Evolutionary conservation across 495 filamentous ascomycete genomes (phyloP), one percentile per base, ranked within the genome.

Genomic region (Penicillium pulvis): DNA sequence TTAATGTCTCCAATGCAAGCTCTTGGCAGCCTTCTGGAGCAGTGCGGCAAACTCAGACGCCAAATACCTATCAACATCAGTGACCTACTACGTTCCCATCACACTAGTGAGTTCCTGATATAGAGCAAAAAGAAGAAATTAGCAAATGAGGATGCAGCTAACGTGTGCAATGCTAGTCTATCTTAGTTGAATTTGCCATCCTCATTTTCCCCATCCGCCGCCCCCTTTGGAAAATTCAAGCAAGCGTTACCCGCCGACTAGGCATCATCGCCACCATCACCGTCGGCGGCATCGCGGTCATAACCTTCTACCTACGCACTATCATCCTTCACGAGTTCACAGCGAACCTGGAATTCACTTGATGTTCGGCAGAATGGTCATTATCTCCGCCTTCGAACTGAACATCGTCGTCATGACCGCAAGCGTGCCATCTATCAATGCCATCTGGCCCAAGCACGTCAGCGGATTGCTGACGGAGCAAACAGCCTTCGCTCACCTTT

Each of bases 221-320:
- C 26, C n/a, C n/a, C n/a, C n/a, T n/a, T n/a, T n/a, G n/a, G n/a
- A n/a, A 48, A 9, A 48, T 48, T 19, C 46, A 48, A 48, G 46
- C 46, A 26, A 48, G 46, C 14, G 7, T 48, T 3, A 26, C 46
- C 26, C 46, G 46, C 23, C 46, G 46, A 30, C 46, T 48, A 19
- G 46, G 19, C 9, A 48, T 48, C 9, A 48, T 48, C 8, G 46
- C 19, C 20, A 48, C 46, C 8, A 28, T 48, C 20, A 48, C 46
- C 46, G 19, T 30, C 20, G 46, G 3, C 23, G 46, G 19, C 9
- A 48, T 48, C 46, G 46, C 46, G 9, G 46, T 48, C 9, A 16
- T 48, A 0, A 20, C 24, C 7, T 48, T 19, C 26, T 48, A 20
- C 8, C 26, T 48, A 1, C 46, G 46, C 46, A 26, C 28, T 7